Conservation (phyloP, 208 protist genomes). For the Crithidia brevicula region DNA sequence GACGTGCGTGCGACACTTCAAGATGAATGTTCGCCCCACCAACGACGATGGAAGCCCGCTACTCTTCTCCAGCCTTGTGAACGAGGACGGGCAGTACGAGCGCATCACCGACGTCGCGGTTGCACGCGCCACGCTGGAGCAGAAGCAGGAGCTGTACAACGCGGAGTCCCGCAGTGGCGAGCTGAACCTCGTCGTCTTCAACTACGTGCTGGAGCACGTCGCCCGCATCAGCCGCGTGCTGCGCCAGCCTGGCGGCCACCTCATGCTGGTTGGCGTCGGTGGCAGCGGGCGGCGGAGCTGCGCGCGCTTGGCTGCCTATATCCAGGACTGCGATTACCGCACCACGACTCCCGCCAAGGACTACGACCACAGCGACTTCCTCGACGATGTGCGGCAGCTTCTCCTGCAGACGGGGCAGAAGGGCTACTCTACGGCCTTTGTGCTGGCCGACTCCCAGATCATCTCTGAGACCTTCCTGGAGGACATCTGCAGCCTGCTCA, state of each 20-base stretch:
- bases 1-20: slow-evolving; percentile 85
- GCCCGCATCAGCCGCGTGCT: slow-evolving; percentile 96
- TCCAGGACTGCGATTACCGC: slow-evolving; percentile 94
- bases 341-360: slow-evolving; percentile 94
- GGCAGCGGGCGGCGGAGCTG: slow-evolving; percentile 96
- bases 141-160: slow-evolving; percentile 93
- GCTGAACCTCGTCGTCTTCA: slow-evolving; percentile 96
- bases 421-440: slow-evolving; percentile 94
- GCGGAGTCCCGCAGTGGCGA: slow-evolving; percentile 59
- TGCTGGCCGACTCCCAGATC: slow-evolving; percentile 97
- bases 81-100: slow-evolving; percentile 91
- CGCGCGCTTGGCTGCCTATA: slow-evolving; percentile 92
- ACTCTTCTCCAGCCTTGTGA: slow-evolving; percentile 85
- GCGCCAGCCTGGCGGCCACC: slow-evolving; percentile 94
- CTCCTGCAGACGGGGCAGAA: slow-evolving; percentile 93
- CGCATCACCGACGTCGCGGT: slow-evolving; percentile 78
- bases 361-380: slow-evolving; percentile 95
- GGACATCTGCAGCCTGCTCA: slow-evolving; percentile 98
- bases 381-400: slow-evolving; percentile 95
- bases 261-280: slow-evolving; percentile 96
- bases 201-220: slow-evolving; percentile 97
- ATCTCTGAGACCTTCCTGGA: slow-evolving; percentile 95
- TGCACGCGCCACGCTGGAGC: slow-evolving; percentile 82
- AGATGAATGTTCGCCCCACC: slow-evolving; percentile 48
- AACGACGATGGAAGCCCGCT: slow-evolving; percentile 41